Base-by-base conservation (phyloP, 768 basidiomycete species). In the Pulveroboletus frians region DNA sequence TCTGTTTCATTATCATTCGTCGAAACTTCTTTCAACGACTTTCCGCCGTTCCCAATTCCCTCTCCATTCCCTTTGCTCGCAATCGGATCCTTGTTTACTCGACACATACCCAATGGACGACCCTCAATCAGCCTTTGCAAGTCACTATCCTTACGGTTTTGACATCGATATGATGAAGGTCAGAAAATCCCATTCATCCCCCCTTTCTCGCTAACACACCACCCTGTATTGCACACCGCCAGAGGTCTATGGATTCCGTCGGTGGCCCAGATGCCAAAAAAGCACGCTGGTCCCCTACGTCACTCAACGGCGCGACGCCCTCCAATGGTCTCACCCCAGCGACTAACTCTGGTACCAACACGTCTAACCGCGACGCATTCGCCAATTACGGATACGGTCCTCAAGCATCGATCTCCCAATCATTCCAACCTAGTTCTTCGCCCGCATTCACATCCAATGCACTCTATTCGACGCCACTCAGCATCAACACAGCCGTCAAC, bases 161-260 rank as follows among this genome's bases (percentile, higher is more conserved):
- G 88, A 90, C 65, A 74, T 90, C 79, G 88, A 91, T 71, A 90
- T 91, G 88, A 90, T 89, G 87, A 91, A 91, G 85, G 88, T 85
- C 31, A 14, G 73, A 67, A 21, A 46, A 40, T 14, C 42, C 18
- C 9, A 2, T 42, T 5, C 4, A n/a, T 38, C 31, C 35, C 26
- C 20, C 49, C 14, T 44, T 37, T 38, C n/a, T 36, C 31, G 13
- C 47, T 51, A 17, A 60, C 42, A 14, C 10, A 7, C 38, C 13
- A 14, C 9, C 11, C 4, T 29, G 2, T 4, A 37, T 32, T 39
- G 43, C 27, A 5, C 53, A 47, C 30, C 30, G 27, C 10, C 69
- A 92, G 90, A 84, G 90, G 71, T 84, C 90, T 46, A 90, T 92
- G 80, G 91, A 92, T 69, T 66, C 84, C 66, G 77, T 81, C 57